These are phyloP conservation scores for Excoecaria cochinchinensis DNA, from an alignment of 345 rosid species.

Conservation along the genomic window DNA sequence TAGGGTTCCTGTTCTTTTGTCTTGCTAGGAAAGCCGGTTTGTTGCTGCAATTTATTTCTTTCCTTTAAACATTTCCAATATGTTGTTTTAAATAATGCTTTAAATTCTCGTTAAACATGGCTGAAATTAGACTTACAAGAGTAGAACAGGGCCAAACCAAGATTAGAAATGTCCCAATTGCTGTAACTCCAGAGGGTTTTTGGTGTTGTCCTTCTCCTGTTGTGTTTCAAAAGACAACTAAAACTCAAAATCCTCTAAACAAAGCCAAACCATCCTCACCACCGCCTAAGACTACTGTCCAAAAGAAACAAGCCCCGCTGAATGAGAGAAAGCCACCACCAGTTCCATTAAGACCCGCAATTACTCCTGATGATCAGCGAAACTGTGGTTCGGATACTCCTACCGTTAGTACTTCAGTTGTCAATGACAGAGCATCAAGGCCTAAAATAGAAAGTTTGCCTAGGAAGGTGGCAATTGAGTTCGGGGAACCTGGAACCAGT, in stretches of 20 bases:
- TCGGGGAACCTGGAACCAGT: slow-evolving; percentile 87
- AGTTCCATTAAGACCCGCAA: slow-evolving; percentile 48
- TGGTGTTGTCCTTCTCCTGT: slow-evolving; percentile 99
- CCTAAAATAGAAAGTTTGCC: slow-evolving; percentile 75
- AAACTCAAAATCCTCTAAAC: slow-evolving; percentile 59
- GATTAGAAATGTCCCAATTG: slow-evolving; percentile 88
- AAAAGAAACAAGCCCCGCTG: slow-evolving; percentile 44
- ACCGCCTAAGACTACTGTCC: slow-evolving; percentile 48
- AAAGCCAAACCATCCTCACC: slow-evolving; percentile 67
- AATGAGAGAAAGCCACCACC: slow-evolving; percentile 58
- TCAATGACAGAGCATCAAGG: slow-evolving; percentile 61
- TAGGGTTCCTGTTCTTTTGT: neutral
- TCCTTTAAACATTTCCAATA: slow-evolving; percentile 3
- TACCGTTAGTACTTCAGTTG: slow-evolving; percentile 40
- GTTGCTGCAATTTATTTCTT: slow-evolving; percentile 5
- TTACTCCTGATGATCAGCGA: slow-evolving; percentile 52
- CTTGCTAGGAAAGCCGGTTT: slow-evolving; percentile 4
- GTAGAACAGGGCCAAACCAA: slow-evolving; percentile 81
- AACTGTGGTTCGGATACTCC: slow-evolving; percentile 34
- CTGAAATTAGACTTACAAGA: slow-evolving; percentile 71
- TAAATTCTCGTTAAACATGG: slow-evolving; percentile 49
- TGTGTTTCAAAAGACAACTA: slow-evolving; percentile 78
- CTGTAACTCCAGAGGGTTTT: slow-evolving; percentile 96
- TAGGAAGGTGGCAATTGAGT: slow-evolving; percentile 90
- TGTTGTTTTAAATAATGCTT: slow-evolving; percentile 31